A percentile compares a stretch with the other conserved stretches of the same genome.
phyloP scores from a whole-genome alignment of 768 basidiomycete species.

The Phallus indusiatus region DNA sequence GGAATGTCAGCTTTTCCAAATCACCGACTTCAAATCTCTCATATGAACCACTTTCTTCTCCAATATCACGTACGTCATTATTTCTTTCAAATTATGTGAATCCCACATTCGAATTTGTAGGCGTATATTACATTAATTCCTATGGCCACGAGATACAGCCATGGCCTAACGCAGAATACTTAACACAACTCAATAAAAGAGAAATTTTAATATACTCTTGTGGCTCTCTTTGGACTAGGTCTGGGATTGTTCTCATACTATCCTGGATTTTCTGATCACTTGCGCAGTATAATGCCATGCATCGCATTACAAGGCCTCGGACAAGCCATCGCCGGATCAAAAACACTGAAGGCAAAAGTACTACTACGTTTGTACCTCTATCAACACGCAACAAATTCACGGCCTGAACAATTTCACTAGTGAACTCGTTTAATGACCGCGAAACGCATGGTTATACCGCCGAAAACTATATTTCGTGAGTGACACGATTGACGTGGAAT shows the following conservation, averaged over 20 bases:
- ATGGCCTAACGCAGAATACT: slow-evolving; percentile 71
- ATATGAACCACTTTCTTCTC: slow-evolving; percentile 48
- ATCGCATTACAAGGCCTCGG: slow-evolving; percentile 78
- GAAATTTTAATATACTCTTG: slow-evolving; percentile 84
- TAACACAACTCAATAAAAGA: slow-evolving; percentile 48
- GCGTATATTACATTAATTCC: slow-evolving; percentile 80
- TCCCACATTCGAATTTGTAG: slow-evolving; percentile 23
- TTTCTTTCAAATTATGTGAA: background rate
- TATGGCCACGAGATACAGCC: slow-evolving; percentile 93
- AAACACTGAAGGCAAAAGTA: slow-evolving; percentile 65
- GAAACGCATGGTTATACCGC: slow-evolving; percentile 85
- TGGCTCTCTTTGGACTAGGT: slow-evolving; percentile 94
- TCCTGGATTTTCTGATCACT: background rate
- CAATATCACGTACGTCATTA: slow-evolving; percentile 47
- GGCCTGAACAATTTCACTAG: slow-evolving; percentile 27
- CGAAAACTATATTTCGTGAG: slow-evolving; percentile 71
- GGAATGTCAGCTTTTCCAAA: slow-evolving; percentile 61
- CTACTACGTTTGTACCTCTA: slow-evolving; percentile 55
- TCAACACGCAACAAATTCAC: slow-evolving; percentile 8
- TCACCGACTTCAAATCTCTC: slow-evolving; percentile 26
- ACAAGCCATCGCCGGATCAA: slow-evolving; percentile 64
- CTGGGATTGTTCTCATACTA: slow-evolving; percentile 10
- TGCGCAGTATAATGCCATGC: slow-evolving; percentile 76
- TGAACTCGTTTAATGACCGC: slow-evolving; percentile 81
- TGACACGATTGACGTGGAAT: slow-evolving; percentile 1